These are phyloP conservation scores for Colletotrichum tropicicola DNA, from an alignment of 2,329 filamentous ascomycete genomes.

Conservation along the genomic window DNA sequence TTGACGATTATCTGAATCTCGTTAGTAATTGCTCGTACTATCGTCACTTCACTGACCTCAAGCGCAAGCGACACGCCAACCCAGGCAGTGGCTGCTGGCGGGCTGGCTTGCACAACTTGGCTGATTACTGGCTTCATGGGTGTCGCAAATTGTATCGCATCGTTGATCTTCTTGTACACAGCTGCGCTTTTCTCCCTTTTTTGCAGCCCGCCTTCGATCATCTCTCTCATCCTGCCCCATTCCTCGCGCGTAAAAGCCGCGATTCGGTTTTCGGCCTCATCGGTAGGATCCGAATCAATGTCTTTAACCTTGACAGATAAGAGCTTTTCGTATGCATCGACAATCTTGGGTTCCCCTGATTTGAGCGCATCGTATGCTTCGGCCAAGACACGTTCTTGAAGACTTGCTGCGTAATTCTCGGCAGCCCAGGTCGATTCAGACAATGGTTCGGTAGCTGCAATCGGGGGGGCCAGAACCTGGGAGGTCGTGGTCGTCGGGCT, in stretches of 20 bases:
- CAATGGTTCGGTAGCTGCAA: too few relatives aligned
- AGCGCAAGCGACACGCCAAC: not conserved
- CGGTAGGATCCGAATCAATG: not conserved
- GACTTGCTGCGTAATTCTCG: too few relatives aligned
- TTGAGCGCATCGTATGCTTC: slow-evolving; percentile 32
- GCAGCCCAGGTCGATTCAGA: too few relatives aligned
- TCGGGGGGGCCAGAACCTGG: too few relatives aligned
- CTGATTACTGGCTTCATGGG: not conserved
- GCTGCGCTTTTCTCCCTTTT: not conserved
- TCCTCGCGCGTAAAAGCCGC: not conserved
- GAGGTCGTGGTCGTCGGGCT: too few relatives aligned
- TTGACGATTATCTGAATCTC: not conserved
- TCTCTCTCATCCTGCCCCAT: not conserved
- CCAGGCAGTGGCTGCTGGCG: not conserved
- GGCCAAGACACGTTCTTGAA: slow-evolving; percentile 32
- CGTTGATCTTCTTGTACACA: not conserved
- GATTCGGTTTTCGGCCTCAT: not conserved
- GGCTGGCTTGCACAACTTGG: not conserved
- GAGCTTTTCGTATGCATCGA: slow-evolving; percentile 33
- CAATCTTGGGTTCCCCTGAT: slow-evolving; percentile 21
- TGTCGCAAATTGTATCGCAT: not conserved
- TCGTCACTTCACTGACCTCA: not conserved
- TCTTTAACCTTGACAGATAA: slow-evolving; percentile 23
- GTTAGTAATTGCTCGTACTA: too few relatives aligned
- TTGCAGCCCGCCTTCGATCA: not conserved